Evolutionary conservation across 371 early-diverging fungal species (phyloP), one percentile per base, ranked within the genome.

Genomic region (Batkoa obscura): DNA sequence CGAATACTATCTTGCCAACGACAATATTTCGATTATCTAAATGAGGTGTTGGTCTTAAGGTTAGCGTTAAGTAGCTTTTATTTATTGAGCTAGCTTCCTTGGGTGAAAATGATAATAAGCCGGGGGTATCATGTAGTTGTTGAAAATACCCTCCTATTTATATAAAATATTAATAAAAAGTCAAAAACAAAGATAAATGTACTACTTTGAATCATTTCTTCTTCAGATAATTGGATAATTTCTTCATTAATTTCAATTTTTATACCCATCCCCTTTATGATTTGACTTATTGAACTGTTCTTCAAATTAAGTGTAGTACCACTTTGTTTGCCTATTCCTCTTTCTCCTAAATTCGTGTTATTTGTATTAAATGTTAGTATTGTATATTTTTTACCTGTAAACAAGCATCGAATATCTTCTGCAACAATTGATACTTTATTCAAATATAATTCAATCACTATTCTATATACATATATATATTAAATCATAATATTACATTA

Each of bases 1-100:
- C 93, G 56, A 79, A 76, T 0, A 88, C 72, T 33, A 97, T 88
- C n/a, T 80, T 69, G 38, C 94, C 94, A 75, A 96, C 92, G 3
- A 92, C 94, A 38, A 92, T 94, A 66, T 96, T 94, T 56, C 84
- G 84, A 31, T 73, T 79, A 62, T 94, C 90, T 58, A 94, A 66
- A 69, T 89, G 90, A 15, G 82, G 76, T 17, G 83, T 84, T 38
- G 83, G 85, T n/a, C 76, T 73, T 45, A 74, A 84, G 51, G 69
- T 88, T 78, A 32, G 23, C 12, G 31, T 15, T 9, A 47, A 32
- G 23, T 47, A 32, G 12, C 23, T 15, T 47, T 47, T 84, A 15
- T 88, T 86, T 57, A 89, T 86, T 1, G 93, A 90, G 63, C 90
- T 80, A 43, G 78, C 75, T 0, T 89, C 89, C 43, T 80, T 72